Evolutionary conservation across 202 grass and related monocot species (phyloP).

Genomic region (Setaria viridis): DNA sequence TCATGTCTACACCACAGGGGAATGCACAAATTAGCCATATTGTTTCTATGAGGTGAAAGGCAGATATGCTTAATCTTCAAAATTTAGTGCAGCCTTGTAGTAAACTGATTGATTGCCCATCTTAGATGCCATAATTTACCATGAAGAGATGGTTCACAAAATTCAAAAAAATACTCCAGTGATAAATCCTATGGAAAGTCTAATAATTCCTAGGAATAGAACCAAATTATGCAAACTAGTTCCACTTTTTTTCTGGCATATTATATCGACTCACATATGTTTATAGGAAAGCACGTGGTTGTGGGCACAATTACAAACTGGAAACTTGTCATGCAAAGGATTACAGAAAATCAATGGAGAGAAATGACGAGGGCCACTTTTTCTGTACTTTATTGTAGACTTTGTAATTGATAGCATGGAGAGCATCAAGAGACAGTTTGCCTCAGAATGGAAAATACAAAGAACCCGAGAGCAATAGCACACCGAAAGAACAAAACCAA

Average conservation of each 20-base stretch:
- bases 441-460: not conserved
- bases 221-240: not conserved
- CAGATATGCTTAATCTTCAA: not conserved
- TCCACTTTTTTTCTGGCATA: not conserved
- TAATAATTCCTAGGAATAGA: not conserved
- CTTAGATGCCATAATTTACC: constrained; percentile 11
- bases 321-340: constrained; percentile 10
- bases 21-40: constrained; percentile 22
- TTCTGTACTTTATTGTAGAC: not conserved
- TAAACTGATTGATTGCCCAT: not conserved
- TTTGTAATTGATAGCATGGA: not conserved
- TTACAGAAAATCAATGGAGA: constrained; percentile 6
- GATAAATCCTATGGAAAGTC: not conserved
- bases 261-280: not conserved
- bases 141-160: not conserved
- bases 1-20: constrained; percentile 63
- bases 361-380: not conserved
- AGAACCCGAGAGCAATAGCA: not conserved
- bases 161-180: constrained; percentile 14
- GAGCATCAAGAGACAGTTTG: not conserved
- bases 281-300: constrained; percentile 5
- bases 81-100: not conserved
- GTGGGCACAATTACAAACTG: not conserved
- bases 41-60: not conserved
- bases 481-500: constrained; percentile 3